These are phyloP conservation scores for Trichophyton benhamiae DNA, from an alignment of 2,329 filamentous ascomycete species.

Conservation along the genomic window DNA sequence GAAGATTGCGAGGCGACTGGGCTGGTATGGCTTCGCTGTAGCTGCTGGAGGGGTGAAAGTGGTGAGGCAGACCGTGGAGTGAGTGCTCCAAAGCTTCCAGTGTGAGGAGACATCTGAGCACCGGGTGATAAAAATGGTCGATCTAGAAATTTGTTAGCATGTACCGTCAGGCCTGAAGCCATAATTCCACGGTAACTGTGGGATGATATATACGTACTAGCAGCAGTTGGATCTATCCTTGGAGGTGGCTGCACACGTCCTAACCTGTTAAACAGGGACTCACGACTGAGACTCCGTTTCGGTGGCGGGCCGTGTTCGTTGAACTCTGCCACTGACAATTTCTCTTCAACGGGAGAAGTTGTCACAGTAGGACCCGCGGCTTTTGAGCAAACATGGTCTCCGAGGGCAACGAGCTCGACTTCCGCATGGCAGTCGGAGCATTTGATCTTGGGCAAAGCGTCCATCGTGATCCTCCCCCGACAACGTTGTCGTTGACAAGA, in stretches of 20 bases:
- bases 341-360: neutral
- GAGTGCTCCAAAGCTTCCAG: constrained; percentile 14
- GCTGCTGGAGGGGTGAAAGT: constrained; percentile 36
- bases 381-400: constrained; percentile 60
- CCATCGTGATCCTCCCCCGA: constrained; percentile 14
- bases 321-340: neutral
- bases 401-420: constrained; percentile 75
- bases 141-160: constrained; percentile 19
- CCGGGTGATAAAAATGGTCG: constrained; percentile 38
- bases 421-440: constrained; percentile 67
- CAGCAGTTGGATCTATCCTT: constrained; percentile 45
- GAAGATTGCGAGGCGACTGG: constrained; percentile 34
- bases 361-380: neutral
- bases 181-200: neutral
- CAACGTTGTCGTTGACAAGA: neutral
- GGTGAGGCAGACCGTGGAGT: constrained; percentile 54
- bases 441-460: constrained; percentile 71
- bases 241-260: constrained; percentile 39
- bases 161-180: neutral
- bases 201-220: constrained; percentile 38
- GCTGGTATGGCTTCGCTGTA: constrained; percentile 29
- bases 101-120: constrained; percentile 41
- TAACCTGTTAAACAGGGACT: constrained; percentile 23
- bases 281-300: constrained; percentile 5
- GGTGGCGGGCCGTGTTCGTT: constrained; percentile 6